Evolutionary conservation across 345 rosid genomes (phyloP).

Genomic region (Pseudoturritis turrita): DNA sequence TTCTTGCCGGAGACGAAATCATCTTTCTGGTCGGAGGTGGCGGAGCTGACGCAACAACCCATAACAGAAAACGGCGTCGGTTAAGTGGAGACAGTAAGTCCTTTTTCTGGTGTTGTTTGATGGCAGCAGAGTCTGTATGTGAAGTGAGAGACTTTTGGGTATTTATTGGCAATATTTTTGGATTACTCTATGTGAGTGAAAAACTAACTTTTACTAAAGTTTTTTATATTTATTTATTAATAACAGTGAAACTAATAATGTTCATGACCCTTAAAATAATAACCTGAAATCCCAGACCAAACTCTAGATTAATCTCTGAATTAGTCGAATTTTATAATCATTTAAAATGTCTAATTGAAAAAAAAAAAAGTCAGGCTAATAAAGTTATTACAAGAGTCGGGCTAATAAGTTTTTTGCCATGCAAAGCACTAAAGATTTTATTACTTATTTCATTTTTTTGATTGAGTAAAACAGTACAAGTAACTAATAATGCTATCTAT

Average conservation of each 20-base stretch:
- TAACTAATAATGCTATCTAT: background rate
- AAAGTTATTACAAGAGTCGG: no score
- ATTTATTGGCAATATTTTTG: constrained; percentile 24
- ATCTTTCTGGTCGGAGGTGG: constrained; percentile 15
- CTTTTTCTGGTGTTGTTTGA: background rate
- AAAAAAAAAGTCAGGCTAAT: no score
- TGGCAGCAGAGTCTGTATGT: constrained; percentile 8
- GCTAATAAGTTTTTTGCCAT: no score
- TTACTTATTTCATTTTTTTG: background rate
- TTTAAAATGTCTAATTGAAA: no score
- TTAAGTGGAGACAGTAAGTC: background rate
- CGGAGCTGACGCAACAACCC: constrained; percentile 35
- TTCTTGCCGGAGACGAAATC: constrained; percentile 4
- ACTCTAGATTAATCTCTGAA: background rate
- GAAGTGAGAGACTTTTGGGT: constrained; percentile 4
- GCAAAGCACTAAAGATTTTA: background rate
- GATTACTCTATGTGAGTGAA: background rate
- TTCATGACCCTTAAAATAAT: background rate
- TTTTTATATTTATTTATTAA: background rate
- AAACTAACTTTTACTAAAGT: background rate
- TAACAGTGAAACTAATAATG: background rate
- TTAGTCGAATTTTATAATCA: background rate
- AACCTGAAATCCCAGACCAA: background rate
- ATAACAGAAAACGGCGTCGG: constrained; percentile 7
- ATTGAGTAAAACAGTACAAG: background rate